Conservation (phyloP, 2,329 filamentous ascomycete genomes). For the Sclerotinia borealis region DNA sequence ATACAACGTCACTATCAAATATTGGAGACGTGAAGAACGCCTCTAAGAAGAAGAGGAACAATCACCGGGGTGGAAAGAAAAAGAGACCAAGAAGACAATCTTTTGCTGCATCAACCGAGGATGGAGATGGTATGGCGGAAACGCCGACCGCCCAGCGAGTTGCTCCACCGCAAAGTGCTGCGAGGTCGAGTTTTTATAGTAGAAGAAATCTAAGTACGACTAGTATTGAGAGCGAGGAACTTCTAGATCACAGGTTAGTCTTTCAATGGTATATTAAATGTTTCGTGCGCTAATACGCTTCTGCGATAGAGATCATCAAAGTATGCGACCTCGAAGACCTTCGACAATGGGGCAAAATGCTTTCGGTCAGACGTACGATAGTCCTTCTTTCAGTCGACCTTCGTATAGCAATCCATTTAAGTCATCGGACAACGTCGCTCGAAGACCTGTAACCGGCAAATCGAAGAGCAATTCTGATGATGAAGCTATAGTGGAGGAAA, state of each 20-base stretch:
- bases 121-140: slow-evolving; percentile 32
- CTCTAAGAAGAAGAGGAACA: slow-evolving; percentile 61
- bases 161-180: slow-evolving; percentile 23
- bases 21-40: slow-evolving; percentile 2
- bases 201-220: slow-evolving; percentile 66
- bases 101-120: slow-evolving; percentile 61
- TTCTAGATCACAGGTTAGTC: slow-evolving; percentile 78
- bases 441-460: slow-evolving; percentile 27
- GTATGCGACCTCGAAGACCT: slow-evolving; percentile 58
- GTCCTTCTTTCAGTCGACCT: slow-evolving; percentile 30
- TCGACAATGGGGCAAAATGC: slow-evolving; percentile 39
- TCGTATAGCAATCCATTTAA: slow-evolving; percentile 31
- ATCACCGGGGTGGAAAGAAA: slow-evolving; percentile 72
- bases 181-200: slow-evolving; percentile 42
- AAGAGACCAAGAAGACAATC: slow-evolving; percentile 72
- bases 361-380: slow-evolving; percentile 34
- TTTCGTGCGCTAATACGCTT: slow-evolving; percentile 14
- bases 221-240: slow-evolving; percentile 80
- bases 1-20: slow-evolving; percentile 20
- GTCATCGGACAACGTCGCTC: slow-evolving; percentile 22
- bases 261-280: slow-evolving; percentile 6
- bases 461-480: slow-evolving; percentile 36
- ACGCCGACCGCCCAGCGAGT: slow-evolving; percentile 34
- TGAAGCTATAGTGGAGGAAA: slow-evolving; percentile 44
- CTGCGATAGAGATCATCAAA: slow-evolving; percentile 34